phyloP scores from a whole-genome alignment of 345 rosid species.

The Bruguiera sexangula region DNA sequence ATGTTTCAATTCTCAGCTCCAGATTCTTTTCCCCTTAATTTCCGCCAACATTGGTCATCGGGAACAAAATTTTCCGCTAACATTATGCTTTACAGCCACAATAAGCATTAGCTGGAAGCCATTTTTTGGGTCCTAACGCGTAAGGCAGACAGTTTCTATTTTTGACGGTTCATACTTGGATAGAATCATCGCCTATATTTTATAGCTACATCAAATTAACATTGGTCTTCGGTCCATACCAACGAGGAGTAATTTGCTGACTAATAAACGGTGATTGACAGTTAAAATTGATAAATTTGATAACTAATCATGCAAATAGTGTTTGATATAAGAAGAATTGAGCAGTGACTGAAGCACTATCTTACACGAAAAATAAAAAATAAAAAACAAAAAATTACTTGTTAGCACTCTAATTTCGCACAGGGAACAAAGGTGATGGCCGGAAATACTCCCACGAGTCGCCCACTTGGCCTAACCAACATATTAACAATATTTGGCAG shows the following conservation, averaged over 20 bases:
- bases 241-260: too few relatives aligned
- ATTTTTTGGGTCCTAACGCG: not conserved
- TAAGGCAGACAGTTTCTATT: not conserved
- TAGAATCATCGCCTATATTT: not conserved
- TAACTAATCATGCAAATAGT: too few relatives aligned
- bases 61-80: not conserved
- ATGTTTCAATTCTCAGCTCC: too few relatives aligned
- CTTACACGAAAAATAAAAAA: too few relatives aligned
- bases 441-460: constrained; percentile 16
- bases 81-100: not conserved
- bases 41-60: not conserved
- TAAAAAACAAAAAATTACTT: too few relatives aligned
- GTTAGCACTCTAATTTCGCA: too few relatives aligned
- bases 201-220: not conserved
- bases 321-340: too few relatives aligned
- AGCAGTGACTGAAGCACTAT: too few relatives aligned
- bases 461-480: constrained; percentile 9
- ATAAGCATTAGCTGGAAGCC: constrained; percentile 19
- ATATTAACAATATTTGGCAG: constrained; percentile 10
- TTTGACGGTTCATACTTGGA: too few relatives aligned
- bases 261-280: too few relatives aligned
- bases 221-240: too few relatives aligned
- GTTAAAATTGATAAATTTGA: too few relatives aligned
- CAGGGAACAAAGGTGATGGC: not conserved
- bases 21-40: not conserved